Evolutionary conservation across 352 stramenopile genomes (phyloP), one percentile per base, ranked within the genome.

Genomic region (Pythium phragmiticola): DNA sequence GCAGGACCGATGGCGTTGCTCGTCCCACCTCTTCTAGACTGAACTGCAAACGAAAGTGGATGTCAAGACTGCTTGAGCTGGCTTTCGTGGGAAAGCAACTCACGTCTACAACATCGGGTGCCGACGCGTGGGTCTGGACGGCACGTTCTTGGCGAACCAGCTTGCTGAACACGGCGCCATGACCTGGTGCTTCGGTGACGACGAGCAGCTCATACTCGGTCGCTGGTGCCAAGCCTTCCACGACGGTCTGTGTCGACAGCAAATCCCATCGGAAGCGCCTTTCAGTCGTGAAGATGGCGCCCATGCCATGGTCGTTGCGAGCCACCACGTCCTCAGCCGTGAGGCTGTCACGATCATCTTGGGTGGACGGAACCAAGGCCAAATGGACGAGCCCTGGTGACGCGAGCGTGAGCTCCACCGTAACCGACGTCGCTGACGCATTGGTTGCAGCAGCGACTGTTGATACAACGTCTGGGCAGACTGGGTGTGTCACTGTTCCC

Each of bases 141-240:
- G 63, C 72, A 12, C 59, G 50, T 4, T 61, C 1, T 14, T 73
- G n/a, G 0, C 53, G 60, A 49, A 68, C 23, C 16, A 92, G 46
- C 28, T 77, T 60, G 48, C 78, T 86, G 30, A 74, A 74, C 14
- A 94, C 84, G 4, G 62, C 54, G 45, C 78, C 80, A n/a, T 54
- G 67, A 2, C 82, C 84, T 7, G 73, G 33, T 0, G 85, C 74
- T 66, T 94, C 81, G 0, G 81, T 77, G 16, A 89, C 68, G 4
- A 85, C 16, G 26, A 87, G 68, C 6, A 87, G 19, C 9, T 92
- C 80, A 59, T 91, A 92, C 26, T 77, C 55, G 14, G 78, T 91
- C 6, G 80, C 74, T 0, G 83, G 69, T 0, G 48, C 41, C n/a
- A 92, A 61, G 1, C 53, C 61, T 3, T 61, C 47, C 0, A 87